Evolutionary conservation across 805 yeast species (phyloP), one percentile per base, ranked within the genome.

Genomic region (Wickerhamomyces bisporus): DNA sequence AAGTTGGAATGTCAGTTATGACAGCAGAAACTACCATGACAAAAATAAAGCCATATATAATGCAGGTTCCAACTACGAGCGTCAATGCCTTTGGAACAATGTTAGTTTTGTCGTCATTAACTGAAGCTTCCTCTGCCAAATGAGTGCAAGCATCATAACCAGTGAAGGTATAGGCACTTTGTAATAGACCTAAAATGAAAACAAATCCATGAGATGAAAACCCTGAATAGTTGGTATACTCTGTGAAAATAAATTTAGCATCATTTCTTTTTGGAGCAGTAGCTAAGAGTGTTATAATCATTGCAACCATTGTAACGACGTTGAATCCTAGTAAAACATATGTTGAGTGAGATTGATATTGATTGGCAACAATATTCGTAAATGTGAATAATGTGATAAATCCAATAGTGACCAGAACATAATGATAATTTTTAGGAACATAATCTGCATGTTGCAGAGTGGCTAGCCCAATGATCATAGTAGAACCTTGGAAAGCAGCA

Each of bases 81-180:
- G 60, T 45, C 48, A 62, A 49, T 2, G 64, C 68, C 32, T 51
- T 54, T n/a, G 65, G 65, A 28, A 62, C 50, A 34, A 60, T 49
- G 38, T 50, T 55, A 4, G 55, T 15, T 19, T 29, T 55, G 1
- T 39, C n/a, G n/a, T n/a, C 36, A 20, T 48, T 44, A 6, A 52
- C 36, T 16, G 52, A 52, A 14, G 61, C 54, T 44, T 62, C 65
- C 39, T 61, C 64, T 3, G 65, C 61, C 48, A 59, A 52, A 40
- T 61, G 66, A 8, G 61, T 53, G 3, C 59, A 58, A 6, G 62
- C 57, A 43, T 62, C 68, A 38, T 57, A 61, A 35, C 63, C 55
- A 5, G 62, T 50, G 30, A 62, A 52, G 11, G 57, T 52, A 34
- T 47, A 52, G 13, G 55, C 57, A 21, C 50, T 43, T 34, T 52